Conservation (phyloP, 2,329 filamentous ascomycete species). For the Diaporthe helianthi region DNA sequence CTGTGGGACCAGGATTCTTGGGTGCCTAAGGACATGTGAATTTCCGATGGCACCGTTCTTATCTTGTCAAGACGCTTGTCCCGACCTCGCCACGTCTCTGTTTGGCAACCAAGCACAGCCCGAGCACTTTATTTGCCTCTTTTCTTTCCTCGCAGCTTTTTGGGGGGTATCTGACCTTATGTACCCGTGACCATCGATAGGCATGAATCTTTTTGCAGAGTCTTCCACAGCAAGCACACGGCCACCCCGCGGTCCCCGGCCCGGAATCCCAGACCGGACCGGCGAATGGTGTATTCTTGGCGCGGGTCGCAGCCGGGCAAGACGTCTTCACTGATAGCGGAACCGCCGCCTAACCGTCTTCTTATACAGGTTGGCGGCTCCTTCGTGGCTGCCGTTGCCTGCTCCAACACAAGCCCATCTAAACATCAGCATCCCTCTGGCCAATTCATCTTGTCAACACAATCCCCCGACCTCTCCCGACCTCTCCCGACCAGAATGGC, state of each 20-base stretch:
- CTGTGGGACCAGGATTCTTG: not conserved
- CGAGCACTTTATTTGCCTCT: not conserved
- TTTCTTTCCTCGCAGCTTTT: not conserved
- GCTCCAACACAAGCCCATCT: not conserved
- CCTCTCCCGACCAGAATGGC: slow-evolving; percentile 14
- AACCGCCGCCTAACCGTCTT: slow-evolving; percentile 2
- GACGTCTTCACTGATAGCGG: slow-evolving; percentile 17
- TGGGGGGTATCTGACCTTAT: no score
- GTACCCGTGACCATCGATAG: not conserved
- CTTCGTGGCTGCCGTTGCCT: not conserved
- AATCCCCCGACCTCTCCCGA: no score
- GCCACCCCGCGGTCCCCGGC: not conserved
- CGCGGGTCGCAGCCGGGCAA: slow-evolving; percentile 23
- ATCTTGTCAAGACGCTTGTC: not conserved
- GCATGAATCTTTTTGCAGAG: not conserved
- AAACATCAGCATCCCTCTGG: not conserved
- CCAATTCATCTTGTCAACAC: not conserved
- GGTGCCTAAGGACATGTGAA: not conserved
- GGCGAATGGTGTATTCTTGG: slow-evolving; percentile 19
- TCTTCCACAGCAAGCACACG: not conserved
- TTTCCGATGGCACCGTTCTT: not conserved
- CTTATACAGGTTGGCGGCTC: slow-evolving; percentile 16
- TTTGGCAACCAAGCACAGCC: not conserved
- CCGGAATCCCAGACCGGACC: slow-evolving; percentile 28
- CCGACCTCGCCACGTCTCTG: not conserved